Evolutionary conservation across 805 yeast genomes (phyloP).

Genomic region (Candida krabiensis): DNA sequence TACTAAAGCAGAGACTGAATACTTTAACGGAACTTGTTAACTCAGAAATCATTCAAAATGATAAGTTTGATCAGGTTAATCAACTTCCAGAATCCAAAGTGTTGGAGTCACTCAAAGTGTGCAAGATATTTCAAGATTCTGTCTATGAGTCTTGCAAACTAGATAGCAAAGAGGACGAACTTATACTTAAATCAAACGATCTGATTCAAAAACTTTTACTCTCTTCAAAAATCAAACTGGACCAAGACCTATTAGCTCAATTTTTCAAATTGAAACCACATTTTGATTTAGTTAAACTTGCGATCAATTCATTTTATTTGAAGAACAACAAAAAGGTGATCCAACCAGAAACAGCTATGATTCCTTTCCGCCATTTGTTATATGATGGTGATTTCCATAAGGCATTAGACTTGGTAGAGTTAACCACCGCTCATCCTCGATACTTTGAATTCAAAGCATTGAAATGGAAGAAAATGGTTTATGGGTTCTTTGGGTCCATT

Average conservation of each 20-base stretch:
- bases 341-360: conserved; percentile 44
- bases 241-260: conserved; percentile 18
- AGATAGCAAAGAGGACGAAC: conserved; percentile 18
- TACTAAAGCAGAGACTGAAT: conserved; percentile 9
- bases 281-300: conserved; percentile 21
- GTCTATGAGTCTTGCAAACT: conserved; percentile 23
- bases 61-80: not conserved
- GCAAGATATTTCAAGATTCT: conserved; percentile 26
- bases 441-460: conserved; percentile 40
- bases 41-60: conserved; percentile 2
- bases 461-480: conserved; percentile 31
- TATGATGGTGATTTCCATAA: conserved; percentile 56
- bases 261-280: conserved; percentile 28
- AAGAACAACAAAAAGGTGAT: conserved; percentile 27
- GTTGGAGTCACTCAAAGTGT: conserved; percentile 18
- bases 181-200: conserved; percentile 22
- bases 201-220: conserved; percentile 17
- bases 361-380: conserved; percentile 63
- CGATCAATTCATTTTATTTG: conserved; percentile 28
- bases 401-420: conserved; percentile 58
- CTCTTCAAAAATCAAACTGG: conserved; percentile 19
- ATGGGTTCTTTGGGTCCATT: conserved; percentile 44
- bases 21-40: conserved; percentile 10
- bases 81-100: conserved; percentile 8
- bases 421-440: conserved; percentile 57